Conservation (phyloP, 306 rosid species). For the Vigna unguiculata region DNA sequence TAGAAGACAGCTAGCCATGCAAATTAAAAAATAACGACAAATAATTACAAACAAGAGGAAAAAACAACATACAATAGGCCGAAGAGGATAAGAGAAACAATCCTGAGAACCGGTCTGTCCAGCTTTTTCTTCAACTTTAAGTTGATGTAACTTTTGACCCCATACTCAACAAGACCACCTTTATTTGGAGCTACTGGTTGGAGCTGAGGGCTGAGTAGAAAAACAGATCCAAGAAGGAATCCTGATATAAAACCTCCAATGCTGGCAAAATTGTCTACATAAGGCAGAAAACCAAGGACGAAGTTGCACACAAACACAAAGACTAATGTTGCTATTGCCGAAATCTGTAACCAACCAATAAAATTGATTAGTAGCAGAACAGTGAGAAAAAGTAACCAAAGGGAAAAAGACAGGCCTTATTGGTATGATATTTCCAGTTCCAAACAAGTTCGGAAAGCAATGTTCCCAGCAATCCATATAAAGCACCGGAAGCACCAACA, state of each 20-base stretch:
- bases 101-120: slow-evolving; percentile 69
- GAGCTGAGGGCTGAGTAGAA: slow-evolving; percentile 61
- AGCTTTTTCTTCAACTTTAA: slow-evolving; percentile 66
- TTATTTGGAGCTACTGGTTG: slow-evolving; percentile 56
- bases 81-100: slow-evolving; percentile 68
- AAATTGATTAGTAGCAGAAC: slow-evolving; percentile 40
- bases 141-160: slow-evolving; percentile 57
- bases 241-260: slow-evolving; percentile 88
- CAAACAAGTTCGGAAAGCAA: slow-evolving; percentile 69
- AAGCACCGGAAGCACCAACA: slow-evolving; percentile 85
- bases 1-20: slow-evolving; percentile 32
- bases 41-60: slow-evolving; percentile 5
- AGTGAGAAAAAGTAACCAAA: slow-evolving; percentile 16
- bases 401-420: slow-evolving; percentile 59
- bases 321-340: slow-evolving; percentile 64
- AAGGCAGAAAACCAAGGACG: slow-evolving; percentile 80
- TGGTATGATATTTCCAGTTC: slow-evolving; percentile 73
- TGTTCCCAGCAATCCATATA: slow-evolving; percentile 86
- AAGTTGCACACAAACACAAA: slow-evolving; percentile 67
- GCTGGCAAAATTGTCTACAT: slow-evolving; percentile 77
- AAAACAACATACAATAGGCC: slow-evolving; percentile 66
- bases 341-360: slow-evolving; percentile 58
- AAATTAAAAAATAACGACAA: slow-evolving; percentile 27
- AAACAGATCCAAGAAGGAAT: slow-evolving; percentile 77
- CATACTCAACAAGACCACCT: slow-evolving; percentile 58